Conservation (phyloP, 140 eudicot species). For the Flaveria floridana region DNA sequence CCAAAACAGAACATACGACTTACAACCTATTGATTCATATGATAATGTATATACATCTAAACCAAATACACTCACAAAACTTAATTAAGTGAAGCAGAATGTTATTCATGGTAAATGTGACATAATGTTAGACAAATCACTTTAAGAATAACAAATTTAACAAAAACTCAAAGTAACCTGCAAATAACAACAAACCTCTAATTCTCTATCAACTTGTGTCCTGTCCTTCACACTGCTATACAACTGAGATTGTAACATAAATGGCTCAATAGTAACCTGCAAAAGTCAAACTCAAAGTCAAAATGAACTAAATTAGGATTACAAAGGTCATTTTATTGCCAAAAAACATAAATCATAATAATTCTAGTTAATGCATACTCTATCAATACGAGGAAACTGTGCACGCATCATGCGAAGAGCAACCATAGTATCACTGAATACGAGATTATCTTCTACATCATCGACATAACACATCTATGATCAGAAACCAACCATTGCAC, state of each 20-base stretch:
- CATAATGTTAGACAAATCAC: not conserved
- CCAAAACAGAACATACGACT: constrained; percentile 2
- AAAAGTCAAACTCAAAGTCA: constrained; percentile 4
- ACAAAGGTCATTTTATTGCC: not conserved
- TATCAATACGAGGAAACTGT: constrained; percentile 69
- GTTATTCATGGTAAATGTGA: not conserved
- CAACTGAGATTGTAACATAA: constrained; percentile 73
- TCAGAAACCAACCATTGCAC: constrained; percentile 18
- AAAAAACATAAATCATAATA: not conserved
- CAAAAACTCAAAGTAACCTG: not conserved
- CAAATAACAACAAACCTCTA: constrained; percentile 58
- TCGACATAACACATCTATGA: constrained; percentile 2
- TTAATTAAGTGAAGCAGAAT: not conserved
- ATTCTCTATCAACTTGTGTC: constrained; percentile 92
- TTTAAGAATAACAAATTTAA: not conserved
- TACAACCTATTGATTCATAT: not conserved
- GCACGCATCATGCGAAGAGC: constrained; percentile 93
- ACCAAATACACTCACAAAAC: too few species aligned
- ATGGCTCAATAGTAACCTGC: constrained; percentile 75
- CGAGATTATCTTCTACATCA: constrained; percentile 55
- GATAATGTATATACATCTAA: not conserved
- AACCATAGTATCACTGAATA: constrained; percentile 78
- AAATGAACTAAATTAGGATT: not conserved
- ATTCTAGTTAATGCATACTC: constrained; percentile 41
- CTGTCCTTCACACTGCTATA: constrained; percentile 92